Percentiles rank a stretch among this genome's conserved stretches.
Evolutionary conservation across 495 filamentous ascomycete genomes (phyloP).

Genomic region (Aspergillus ostianus): DNA sequence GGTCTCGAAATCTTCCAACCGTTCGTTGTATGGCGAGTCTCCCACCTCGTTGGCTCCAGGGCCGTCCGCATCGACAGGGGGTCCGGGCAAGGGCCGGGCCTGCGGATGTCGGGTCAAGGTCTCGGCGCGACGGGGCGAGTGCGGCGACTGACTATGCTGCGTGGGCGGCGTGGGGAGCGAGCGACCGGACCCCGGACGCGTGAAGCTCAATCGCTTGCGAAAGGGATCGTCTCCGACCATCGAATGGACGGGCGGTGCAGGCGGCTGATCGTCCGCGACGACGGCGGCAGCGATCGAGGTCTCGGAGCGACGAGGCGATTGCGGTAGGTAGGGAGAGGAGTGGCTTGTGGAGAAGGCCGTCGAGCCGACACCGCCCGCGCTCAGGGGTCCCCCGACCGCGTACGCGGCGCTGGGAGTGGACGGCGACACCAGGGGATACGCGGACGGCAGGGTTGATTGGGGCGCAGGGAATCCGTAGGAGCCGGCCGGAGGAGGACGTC

Average conservation of each 20-base stretch:
- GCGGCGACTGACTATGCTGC: slow-evolving; percentile 42
- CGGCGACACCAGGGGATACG: slow-evolving; percentile 26
- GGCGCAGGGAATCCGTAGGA: slow-evolving; percentile 22
- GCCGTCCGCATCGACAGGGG: slow-evolving; percentile 47
- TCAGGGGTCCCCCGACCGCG: slow-evolving; percentile 17
- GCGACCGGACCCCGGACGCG: slow-evolving; percentile 37
- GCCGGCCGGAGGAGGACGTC: slow-evolving; percentile 30
- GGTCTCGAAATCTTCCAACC: slow-evolving; percentile 49
- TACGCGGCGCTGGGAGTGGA: slow-evolving; percentile 23
- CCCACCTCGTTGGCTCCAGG: slow-evolving; percentile 25
- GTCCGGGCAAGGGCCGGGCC: slow-evolving; percentile 59
- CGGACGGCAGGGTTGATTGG: slow-evolving; percentile 13
- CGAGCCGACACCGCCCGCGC: slow-evolving; percentile 23
- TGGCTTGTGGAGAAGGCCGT: slow-evolving; percentile 22
- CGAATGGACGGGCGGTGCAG: slow-evolving; percentile 47
- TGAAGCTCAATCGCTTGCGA: slow-evolving; percentile 30
- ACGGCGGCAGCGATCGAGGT: slow-evolving; percentile 20
- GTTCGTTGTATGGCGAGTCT: slow-evolving; percentile 38
- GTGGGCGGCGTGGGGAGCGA: slow-evolving; percentile 40
- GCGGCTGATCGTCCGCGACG: slow-evolving; percentile 42
- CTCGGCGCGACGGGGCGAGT: slow-evolving; percentile 47
- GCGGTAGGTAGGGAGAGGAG: slow-evolving; percentile 25
- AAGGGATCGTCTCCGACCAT: slow-evolving; percentile 28
- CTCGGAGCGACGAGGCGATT: slow-evolving; percentile 28
- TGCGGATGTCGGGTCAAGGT: slow-evolving; percentile 58